Evolutionary conservation across 2,329 filamentous ascomycete genomes (phyloP).

Genomic region (Emmonsia crescens): DNA sequence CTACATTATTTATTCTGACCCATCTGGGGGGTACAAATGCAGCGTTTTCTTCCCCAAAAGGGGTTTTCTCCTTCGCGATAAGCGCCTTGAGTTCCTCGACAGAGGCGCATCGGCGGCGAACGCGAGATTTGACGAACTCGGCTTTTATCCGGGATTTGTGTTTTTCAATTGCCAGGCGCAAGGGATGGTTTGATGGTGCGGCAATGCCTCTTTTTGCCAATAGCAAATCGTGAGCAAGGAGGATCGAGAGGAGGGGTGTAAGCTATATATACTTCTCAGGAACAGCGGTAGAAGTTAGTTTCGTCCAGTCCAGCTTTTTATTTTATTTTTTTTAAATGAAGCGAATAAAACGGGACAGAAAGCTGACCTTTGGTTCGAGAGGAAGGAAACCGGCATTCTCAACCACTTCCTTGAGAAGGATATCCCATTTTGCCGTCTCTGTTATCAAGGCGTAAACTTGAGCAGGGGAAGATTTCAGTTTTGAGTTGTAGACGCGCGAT

Average conservation of each 20-base stretch:
- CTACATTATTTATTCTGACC: constrained; percentile 77
- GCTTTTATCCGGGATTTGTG: constrained; percentile 73
- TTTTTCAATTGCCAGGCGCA: constrained; percentile 62
- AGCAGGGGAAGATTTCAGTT: constrained; percentile 65
- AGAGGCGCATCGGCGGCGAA: constrained; percentile 59
- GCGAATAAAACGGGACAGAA: neutral
- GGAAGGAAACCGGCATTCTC: constrained; percentile 65
- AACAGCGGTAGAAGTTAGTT: constrained; percentile 3
- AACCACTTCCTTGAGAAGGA: constrained; percentile 77
- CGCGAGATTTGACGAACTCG: constrained; percentile 69
- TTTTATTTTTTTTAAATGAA: neutral
- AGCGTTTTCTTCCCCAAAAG: constrained; percentile 32
- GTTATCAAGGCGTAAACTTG: constrained; percentile 80
- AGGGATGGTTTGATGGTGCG: constrained; percentile 65
- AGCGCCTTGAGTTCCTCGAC: constrained; percentile 49
- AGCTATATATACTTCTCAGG: constrained; percentile 44
- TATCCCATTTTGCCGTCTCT: constrained; percentile 85
- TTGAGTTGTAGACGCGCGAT: constrained; percentile 67
- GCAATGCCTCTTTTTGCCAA: constrained; percentile 73
- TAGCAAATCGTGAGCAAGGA: constrained; percentile 78
- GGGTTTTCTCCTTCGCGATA: constrained; percentile 24
- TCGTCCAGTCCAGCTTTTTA: neutral
- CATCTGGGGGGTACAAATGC: constrained; percentile 61
- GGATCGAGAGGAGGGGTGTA: constrained; percentile 64
- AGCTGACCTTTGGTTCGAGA: constrained; percentile 69